A percentile compares a stretch with the other conserved stretches of the same genome.
Conservation (phyloP, 2,329 filamentous ascomycete species). For the Aspergillus sp. region DNA sequence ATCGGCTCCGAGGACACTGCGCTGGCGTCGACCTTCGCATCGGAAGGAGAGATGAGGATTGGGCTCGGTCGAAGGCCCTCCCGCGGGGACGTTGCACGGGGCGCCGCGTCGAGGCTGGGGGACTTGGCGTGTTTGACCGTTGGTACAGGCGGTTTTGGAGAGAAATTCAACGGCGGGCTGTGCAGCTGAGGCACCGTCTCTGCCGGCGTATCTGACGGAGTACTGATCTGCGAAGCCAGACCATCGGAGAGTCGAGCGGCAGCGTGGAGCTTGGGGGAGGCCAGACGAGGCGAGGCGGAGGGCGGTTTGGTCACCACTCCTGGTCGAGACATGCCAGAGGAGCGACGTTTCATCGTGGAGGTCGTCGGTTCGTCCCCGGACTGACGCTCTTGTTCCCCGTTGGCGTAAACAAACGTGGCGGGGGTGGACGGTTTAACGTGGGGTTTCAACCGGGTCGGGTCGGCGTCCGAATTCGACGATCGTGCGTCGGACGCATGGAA, state of each 20-base stretch:
- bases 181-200: slow-evolving; percentile 20
- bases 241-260: slow-evolving; percentile 25
- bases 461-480: slow-evolving; percentile 40
- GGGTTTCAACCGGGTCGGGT: slow-evolving; percentile 23
- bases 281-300: slow-evolving; percentile 30
- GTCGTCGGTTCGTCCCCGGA: slow-evolving; percentile 21
- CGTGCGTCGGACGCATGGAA: slow-evolving; percentile 86
- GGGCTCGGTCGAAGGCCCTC: slow-evolving; percentile 32
- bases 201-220: slow-evolving; percentile 21
- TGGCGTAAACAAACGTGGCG: slow-evolving; percentile 38
- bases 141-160: slow-evolving; percentile 13
- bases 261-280: slow-evolving; percentile 29
- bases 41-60: slow-evolving; percentile 27
- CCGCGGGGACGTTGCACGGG: slow-evolving; percentile 12
- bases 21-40: slow-evolving; percentile 18
- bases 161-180: slow-evolving; percentile 19
- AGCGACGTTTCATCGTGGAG: slow-evolving; percentile 24
- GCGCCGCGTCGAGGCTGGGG: slow-evolving; percentile 32
- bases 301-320: slow-evolving; percentile 19
- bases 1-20: slow-evolving; percentile 25
- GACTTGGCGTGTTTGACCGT: slow-evolving; percentile 31
- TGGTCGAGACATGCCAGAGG: slow-evolving; percentile 30
- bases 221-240: slow-evolving; percentile 14
- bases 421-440: slow-evolving; percentile 25
- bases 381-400: slow-evolving; percentile 34